These are phyloP conservation scores for Trametes versicolor DNA, from an alignment of 1,284 basidiomycete genomes.

Conservation along the genomic window DNA sequence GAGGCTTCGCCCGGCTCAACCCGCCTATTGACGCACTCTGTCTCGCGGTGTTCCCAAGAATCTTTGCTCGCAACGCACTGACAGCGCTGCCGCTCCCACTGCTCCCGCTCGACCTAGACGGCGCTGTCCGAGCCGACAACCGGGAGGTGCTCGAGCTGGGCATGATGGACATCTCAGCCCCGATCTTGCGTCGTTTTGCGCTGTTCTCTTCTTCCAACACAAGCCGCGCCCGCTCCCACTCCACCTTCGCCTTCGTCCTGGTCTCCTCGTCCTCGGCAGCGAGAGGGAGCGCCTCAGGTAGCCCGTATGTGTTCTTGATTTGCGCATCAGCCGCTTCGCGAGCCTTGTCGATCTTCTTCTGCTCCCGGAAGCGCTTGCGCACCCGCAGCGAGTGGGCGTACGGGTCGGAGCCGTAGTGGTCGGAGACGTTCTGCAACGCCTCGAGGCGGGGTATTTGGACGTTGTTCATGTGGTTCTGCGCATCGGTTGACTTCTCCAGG, in stretches of 20 bases:
- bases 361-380: conserved; percentile 84
- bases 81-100: conserved; percentile 44
- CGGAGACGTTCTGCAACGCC: conserved; percentile 77
- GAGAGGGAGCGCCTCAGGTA: conserved; percentile 71
- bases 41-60: conserved; percentile 59
- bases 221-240: conserved; percentile 63
- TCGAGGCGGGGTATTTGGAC: conserved; percentile 83
- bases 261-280: conserved; percentile 66
- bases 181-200: conserved; percentile 59
- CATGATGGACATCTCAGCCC: conserved; percentile 46
- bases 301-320: conserved; percentile 77
- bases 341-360: conserved; percentile 81
- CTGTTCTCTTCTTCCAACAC: conserved; percentile 53
- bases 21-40: conserved; percentile 27
- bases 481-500: conserved; percentile 87
- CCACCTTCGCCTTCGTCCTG: conserved; percentile 64
- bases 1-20: conserved; percentile 34
- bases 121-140: conserved; percentile 21
- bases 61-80: conserved; percentile 60
- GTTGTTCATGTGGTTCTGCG: conserved; percentile 75
- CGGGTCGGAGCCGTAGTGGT: conserved; percentile 84
- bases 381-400: conserved; percentile 80
- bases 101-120: conserved; percentile 21
- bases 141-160: conserved; percentile 35
- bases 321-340: conserved; percentile 74